phyloP scores from a whole-genome alignment of 73 alveolate species.

The Urostyla sp. region DNA sequence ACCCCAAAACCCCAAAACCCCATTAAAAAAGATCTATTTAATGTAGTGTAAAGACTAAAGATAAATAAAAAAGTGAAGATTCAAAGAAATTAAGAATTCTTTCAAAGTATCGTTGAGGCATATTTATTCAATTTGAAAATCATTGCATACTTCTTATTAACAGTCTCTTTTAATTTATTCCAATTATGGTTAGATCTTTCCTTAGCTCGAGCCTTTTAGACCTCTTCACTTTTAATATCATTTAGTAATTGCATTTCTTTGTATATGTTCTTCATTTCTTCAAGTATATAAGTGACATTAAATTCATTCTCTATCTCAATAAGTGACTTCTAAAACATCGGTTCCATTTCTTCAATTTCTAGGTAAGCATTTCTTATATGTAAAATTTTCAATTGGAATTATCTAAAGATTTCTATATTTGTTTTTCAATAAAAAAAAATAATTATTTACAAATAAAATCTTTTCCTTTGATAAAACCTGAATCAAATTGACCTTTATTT shows the following conservation, averaged over 20 bases:
- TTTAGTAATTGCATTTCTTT: neutral
- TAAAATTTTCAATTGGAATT: neutral
- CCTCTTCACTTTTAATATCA: conserved; percentile 20
- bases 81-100: conserved; percentile 15
- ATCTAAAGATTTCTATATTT: neutral
- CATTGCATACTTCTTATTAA: conserved; percentile 23
- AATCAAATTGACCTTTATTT: conserved; percentile 31
- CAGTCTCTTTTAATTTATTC: conserved; percentile 25
- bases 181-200: conserved; percentile 43
- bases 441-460: conserved; percentile 3
- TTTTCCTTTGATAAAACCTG: neutral
- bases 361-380: conserved; percentile 9
- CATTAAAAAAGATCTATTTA: neutral
- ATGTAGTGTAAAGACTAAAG: neutral
- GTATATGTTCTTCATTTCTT: neutral
- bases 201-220: conserved; percentile 10
- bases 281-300: neutral
- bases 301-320: conserved; percentile 10
- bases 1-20: conserved; percentile 3
- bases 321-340: neutral
- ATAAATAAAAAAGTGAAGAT: neutral
- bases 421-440: neutral
- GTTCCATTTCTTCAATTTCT: conserved; percentile 31
- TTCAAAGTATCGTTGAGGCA: neutral
- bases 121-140: conserved; percentile 25